Evolutionary conservation across 176 grass and related monocot species (phyloP).

Genomic region (Oryza glaberrima): DNA sequence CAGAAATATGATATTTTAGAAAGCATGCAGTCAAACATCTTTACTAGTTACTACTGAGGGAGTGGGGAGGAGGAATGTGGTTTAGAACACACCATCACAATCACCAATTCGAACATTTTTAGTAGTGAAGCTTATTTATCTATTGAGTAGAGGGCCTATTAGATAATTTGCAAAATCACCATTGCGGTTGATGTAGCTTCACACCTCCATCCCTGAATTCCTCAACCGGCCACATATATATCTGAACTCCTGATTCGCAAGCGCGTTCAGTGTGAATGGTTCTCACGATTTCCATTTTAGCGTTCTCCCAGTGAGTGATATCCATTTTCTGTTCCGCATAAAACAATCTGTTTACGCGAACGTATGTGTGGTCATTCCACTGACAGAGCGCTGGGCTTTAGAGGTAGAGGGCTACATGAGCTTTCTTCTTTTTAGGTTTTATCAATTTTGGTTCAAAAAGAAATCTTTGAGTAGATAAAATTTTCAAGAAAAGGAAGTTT

Average conservation of each 20-base stretch:
- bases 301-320: not conserved
- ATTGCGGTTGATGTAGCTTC: not conserved
- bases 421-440: not conserved
- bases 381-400: not conserved
- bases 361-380: not conserved
- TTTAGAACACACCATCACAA: not conserved
- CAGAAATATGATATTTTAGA: not conserved
- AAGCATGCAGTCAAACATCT: not conserved
- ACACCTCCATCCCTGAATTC: not conserved
- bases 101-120: not conserved
- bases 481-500: not conserved
- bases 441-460: not conserved
- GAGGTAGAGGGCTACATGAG: not conserved
- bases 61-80: not conserved
- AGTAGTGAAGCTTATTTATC: not conserved
- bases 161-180: not conserved
- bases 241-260: not conserved
- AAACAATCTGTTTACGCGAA: not conserved
- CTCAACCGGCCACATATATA: not conserved
- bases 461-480: not conserved
- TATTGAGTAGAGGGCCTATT: not conserved
- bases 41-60: not conserved
- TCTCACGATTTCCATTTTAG: not conserved
- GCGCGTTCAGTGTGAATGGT: not conserved
- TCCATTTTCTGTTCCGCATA: not conserved